Percentiles rank a stretch among this genome's conserved stretches.
Conservation (phyloP, 495 filamentous ascomycete genomes). For the Penicillium psychrofluorescens region DNA sequence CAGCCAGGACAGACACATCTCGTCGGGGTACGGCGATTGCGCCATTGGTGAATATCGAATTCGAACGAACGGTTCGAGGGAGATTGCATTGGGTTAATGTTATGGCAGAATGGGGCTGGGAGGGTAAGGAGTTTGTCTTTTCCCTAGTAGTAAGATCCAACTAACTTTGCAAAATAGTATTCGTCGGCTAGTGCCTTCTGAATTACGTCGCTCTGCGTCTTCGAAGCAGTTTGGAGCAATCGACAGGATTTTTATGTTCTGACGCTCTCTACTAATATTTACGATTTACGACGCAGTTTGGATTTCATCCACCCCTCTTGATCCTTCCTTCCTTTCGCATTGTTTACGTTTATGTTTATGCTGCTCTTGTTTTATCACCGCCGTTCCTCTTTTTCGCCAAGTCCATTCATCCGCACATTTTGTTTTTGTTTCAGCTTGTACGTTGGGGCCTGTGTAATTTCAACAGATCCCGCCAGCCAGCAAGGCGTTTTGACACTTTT, state of each 20-base stretch:
- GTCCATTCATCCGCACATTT: no score
- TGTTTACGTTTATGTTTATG: no score
- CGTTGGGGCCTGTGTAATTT: neutral
- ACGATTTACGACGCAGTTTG: neutral
- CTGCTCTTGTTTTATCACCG: no score
- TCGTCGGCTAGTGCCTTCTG: neutral
- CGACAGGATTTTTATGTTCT: no score
- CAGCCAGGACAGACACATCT: constrained; percentile 3
- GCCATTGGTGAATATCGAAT: constrained; percentile 46
- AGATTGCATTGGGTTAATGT: constrained; percentile 69
- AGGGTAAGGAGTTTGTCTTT: constrained; percentile 45
- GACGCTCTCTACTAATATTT: neutral
- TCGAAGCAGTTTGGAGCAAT: no score
- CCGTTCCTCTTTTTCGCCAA: no score
- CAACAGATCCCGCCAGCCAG: neutral
- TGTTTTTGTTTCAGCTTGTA: neutral
- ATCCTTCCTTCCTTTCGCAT: neutral
- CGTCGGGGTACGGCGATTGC: constrained; percentile 26
- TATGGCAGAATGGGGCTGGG: constrained; percentile 76
- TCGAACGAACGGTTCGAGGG: constrained; percentile 60
- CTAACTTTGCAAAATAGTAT: neutral
- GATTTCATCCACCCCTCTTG: neutral
- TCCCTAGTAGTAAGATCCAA: neutral
- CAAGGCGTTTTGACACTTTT: neutral
- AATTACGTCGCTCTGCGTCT: neutral